Conservation (phyloP, 164 flowering plant genomes). For the Santalum album region DNA sequence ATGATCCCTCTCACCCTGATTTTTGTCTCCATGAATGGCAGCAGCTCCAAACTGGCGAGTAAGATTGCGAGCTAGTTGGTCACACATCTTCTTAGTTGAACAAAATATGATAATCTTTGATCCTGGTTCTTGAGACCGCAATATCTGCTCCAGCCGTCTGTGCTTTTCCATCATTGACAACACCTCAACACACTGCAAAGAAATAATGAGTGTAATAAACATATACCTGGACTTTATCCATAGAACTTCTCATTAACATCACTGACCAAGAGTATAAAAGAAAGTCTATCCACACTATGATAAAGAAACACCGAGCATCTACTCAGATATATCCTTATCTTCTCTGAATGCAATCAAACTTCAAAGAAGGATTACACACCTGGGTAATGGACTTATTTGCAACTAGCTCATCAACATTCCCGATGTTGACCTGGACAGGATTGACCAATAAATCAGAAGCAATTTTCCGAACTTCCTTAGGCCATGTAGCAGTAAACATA, state of each 20-base stretch:
- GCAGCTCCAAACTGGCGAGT: conserved; percentile 72
- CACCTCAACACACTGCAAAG: conserved; percentile 62
- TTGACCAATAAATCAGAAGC: conserved; percentile 77
- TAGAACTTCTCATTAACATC: too few relatives aligned
- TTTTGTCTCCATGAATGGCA: conserved; percentile 92
- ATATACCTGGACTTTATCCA: too few relatives aligned
- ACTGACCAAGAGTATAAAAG: too few relatives aligned
- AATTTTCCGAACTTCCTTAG: conserved; percentile 83
- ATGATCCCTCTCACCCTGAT: conserved; percentile 76
- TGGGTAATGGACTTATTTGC: conserved; percentile 93
- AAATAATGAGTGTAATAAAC: too few relatives aligned
- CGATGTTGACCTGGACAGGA: conserved; percentile 91
- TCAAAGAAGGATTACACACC: conserved; percentile 24
- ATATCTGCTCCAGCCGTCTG: conserved; percentile 67
- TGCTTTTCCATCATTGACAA: conserved; percentile 61
- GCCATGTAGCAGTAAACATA: conserved; percentile 98
- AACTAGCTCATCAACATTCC: conserved; percentile 79
- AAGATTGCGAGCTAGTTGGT: conserved; percentile 60
- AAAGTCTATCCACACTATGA: too few relatives aligned
- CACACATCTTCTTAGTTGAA: conserved; percentile 93
- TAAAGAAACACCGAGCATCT: too few relatives aligned
- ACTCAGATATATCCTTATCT: too few relatives aligned
- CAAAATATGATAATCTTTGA: conserved; percentile 79
- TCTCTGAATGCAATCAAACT: not conserved
- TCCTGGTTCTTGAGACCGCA: conserved; percentile 80